Evolutionary conservation across 169 alveolate genomes (phyloP).

Genomic region (Plasmodium reichenowi): DNA sequence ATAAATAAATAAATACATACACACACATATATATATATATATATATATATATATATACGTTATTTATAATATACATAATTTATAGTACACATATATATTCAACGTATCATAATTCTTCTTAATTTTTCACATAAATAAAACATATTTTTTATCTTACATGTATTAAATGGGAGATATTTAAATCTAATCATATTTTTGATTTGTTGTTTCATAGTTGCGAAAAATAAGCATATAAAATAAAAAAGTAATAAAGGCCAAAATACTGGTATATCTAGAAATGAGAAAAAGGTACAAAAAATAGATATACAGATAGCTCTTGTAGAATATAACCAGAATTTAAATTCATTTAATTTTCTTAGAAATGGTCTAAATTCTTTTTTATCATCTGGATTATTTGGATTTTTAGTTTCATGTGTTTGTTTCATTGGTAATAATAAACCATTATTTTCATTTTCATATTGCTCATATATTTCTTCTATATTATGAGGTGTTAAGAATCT

Average conservation of each 20-base stretch:
- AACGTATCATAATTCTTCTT: neutral
- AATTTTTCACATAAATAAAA: neutral
- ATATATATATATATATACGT: no score
- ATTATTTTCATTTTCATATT: conserved; percentile 82
- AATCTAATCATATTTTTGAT: conserved; percentile 86
- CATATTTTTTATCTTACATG: conserved; percentile 66
- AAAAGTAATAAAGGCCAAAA: conserved; percentile 93
- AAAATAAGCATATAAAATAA: conserved; percentile 89
- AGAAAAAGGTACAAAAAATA: conserved; percentile 80
- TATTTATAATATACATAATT: no score
- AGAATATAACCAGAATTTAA: conserved; percentile 90
- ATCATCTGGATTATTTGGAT: conserved; percentile 59
- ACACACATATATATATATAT: no score
- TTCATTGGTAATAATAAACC: conserved; percentile 83
- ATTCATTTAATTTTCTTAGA: conserved; percentile 91
- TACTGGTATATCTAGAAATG: conserved; percentile 90
- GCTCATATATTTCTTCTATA: conserved; percentile 85
- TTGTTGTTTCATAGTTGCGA: conserved; percentile 92
- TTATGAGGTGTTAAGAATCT: conserved; percentile 85
- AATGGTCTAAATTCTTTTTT: conserved; percentile 92
- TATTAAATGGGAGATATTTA: conserved; percentile 86
- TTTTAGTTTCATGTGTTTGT: conserved; percentile 45
- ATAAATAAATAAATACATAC: neutral
- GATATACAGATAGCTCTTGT: conserved; percentile 84
- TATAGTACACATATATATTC: no score